phyloP scores from a whole-genome alignment of 2,329 filamentous ascomycete genomes.

The Fusarium metavorans region DNA sequence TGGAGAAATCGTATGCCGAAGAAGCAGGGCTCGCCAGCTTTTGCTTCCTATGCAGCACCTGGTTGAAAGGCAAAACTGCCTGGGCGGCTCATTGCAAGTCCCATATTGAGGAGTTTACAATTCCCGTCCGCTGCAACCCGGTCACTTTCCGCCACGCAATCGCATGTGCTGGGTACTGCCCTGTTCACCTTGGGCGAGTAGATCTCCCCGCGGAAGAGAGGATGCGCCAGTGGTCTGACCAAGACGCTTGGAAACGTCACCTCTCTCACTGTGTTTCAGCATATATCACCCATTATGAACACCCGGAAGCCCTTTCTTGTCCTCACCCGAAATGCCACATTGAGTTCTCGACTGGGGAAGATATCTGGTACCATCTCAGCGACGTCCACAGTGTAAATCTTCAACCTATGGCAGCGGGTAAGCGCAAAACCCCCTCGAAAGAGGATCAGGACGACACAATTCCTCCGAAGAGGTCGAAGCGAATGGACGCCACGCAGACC shows the following conservation, averaged over 20 bases:
- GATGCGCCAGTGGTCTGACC: neutral
- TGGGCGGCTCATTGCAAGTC: neutral
- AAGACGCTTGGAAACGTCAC: neutral
- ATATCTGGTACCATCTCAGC: neutral
- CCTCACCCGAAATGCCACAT: neutral
- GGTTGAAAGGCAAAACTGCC: neutral
- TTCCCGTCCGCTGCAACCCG: neutral
- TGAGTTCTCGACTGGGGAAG: neutral
- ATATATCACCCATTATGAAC: neutral
- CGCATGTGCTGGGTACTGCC: conserved; percentile 3
- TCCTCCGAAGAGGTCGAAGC: no score
- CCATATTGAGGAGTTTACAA: neutral
- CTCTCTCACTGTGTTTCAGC: neutral
- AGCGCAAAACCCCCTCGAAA: neutral
- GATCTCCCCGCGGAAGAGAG: neutral
- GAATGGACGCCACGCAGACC: no score
- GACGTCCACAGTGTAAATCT: neutral
- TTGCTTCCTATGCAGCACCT: neutral
- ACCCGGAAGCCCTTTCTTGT: neutral
- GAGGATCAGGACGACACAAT: no score
- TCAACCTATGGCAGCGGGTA: neutral
- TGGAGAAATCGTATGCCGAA: neutral
- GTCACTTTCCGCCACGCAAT: neutral
- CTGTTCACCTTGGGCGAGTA: neutral
- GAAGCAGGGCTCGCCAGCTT: neutral